Percentiles rank a stretch among this genome's conserved stretches.
Conservation (phyloP, 192 early-diverging fungal genomes). For the Phycomyces blakesleeanus region DNA sequence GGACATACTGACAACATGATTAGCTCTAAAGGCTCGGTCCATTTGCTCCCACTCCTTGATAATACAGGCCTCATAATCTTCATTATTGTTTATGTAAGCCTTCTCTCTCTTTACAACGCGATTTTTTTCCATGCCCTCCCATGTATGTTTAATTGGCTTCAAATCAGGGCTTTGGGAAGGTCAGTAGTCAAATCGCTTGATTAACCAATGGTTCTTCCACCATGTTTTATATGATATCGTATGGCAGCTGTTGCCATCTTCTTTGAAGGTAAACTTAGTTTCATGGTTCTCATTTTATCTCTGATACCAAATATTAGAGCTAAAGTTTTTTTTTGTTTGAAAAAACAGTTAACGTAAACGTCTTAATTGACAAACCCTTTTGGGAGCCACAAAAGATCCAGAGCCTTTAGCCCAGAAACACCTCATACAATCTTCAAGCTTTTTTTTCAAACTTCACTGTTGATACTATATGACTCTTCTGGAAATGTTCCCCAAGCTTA, state of each 20-base stretch:
- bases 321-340: no score
- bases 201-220: background rate
- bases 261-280: background rate
- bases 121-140: no score
- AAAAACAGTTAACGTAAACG: background rate
- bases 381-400: background rate
- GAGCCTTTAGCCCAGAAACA: background rate
- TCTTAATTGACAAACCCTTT: background rate
- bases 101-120: no score
- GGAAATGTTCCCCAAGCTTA: no score
- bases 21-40: no score
- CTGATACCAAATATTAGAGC: background rate
- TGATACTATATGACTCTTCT: no score
- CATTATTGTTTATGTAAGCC: no score
- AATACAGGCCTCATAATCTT: no score
- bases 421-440: background rate
- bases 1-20: no score
- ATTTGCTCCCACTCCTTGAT: no score
- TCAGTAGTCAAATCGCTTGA: slow-evolving; percentile 9
- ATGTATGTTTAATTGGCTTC: background rate
- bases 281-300: background rate
- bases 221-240: background rate
- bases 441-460: background rate
- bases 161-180: slow-evolving; percentile 5
- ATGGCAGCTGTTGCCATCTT: background rate